A percentile compares a stretch with the other conserved stretches of the same genome.
Evolutionary conservation across 345 rosid species (phyloP).

Genomic region (Noccaea bulbosa): DNA sequence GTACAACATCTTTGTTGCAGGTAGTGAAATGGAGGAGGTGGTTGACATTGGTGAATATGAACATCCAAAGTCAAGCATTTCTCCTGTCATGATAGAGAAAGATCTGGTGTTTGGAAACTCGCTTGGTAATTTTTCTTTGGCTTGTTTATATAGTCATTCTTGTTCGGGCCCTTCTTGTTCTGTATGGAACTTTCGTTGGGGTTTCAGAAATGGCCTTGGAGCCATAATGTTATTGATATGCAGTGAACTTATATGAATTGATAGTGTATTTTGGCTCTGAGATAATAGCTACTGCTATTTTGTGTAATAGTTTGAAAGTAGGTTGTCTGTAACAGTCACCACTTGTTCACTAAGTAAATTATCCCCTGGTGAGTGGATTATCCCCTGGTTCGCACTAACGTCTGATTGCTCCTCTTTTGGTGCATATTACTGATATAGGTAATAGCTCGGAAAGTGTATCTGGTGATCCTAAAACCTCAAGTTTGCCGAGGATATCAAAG

Average conservation of each 20-base stretch:
- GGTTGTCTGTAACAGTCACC: background rate
- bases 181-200: background rate
- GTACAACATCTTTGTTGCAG: conserved; percentile 41
- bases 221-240: background rate
- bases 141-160: conserved; percentile 4
- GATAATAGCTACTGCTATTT: conserved; percentile 1
- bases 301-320: background rate
- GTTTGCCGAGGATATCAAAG: conserved; percentile 28
- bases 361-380: background rate
- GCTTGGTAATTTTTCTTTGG: conserved; percentile 42
- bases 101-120: conserved; percentile 64
- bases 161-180: conserved; percentile 14
- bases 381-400: background rate
- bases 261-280: background rate
- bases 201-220: background rate
- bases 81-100: conserved; percentile 59
- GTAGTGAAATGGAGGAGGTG: conserved; percentile 65
- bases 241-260: background rate
- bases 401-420: conserved; percentile 12
- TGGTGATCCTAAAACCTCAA: conserved; percentile 16
- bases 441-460: conserved; percentile 28
- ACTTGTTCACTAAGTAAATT: background rate
- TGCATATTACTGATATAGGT: conserved; percentile 28
- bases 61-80: conserved; percentile 51
- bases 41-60: conserved; percentile 78